phyloP scores from a whole-genome alignment of 2,329 filamentous ascomycete species.

The Calonectria montana region DNA sequence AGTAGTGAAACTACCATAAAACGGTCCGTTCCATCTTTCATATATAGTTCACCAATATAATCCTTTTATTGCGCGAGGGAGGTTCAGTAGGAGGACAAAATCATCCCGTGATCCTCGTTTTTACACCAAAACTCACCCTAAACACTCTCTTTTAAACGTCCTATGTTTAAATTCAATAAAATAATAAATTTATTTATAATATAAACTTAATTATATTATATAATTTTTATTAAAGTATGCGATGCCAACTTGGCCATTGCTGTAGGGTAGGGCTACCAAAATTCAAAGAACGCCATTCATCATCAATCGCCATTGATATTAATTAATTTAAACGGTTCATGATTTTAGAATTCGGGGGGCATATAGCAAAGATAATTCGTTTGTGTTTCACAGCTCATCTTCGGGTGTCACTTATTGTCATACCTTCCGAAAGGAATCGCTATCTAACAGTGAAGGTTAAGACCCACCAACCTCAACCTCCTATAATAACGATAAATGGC shows the following conservation, averaged over 20 bases:
- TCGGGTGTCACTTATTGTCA: background rate
- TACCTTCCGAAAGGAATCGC: background rate
- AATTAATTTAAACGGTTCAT: background rate
- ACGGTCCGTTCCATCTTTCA: background rate
- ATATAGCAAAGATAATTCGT: background rate
- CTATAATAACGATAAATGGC: background rate
- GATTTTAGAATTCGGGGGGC: background rate
- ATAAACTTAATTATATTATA: too few relatives aligned
- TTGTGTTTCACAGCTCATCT: background rate
- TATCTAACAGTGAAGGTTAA: background rate
- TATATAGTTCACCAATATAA: too few relatives aligned
- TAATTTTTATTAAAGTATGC: too few relatives aligned
- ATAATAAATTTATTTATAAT: too few relatives aligned
- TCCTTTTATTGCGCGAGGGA: too few relatives aligned
- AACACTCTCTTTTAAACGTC: too few relatives aligned
- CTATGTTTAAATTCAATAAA: too few relatives aligned
- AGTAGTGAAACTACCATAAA: background rate
- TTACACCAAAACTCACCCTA: too few relatives aligned
- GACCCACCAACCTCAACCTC: background rate
- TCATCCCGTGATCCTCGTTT: too few relatives aligned
- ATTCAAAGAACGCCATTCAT: background rate
- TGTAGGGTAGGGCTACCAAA: background rate
- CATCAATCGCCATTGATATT: background rate
- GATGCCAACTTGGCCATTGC: background rate
- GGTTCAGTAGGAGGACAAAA: too few relatives aligned